phyloP scores from a whole-genome alignment of 2,329 filamentous ascomycete species.

The Nothophoma quercina region DNA sequence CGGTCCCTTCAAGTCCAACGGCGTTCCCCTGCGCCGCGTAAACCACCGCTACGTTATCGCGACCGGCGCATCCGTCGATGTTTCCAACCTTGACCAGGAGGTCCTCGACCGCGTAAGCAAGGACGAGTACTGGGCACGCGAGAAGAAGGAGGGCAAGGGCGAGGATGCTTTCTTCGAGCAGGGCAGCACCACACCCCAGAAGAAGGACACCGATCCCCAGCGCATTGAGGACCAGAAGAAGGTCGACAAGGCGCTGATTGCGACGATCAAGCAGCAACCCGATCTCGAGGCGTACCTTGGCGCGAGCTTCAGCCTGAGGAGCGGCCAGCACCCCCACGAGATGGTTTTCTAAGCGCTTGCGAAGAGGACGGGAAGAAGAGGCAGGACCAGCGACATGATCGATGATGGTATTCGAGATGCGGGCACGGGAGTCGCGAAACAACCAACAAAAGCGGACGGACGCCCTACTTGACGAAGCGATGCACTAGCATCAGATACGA shows the following conservation, averaged over 20 bases:
- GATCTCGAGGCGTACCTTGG: conserved; percentile 90
- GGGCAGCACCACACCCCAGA: conserved; percentile 81
- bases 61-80: conserved; percentile 82
- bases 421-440: conserved; percentile 11
- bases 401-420: conserved; percentile 18
- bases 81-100: conserved; percentile 77
- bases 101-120: conserved; percentile 77
- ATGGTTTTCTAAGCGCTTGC: conserved; percentile 80
- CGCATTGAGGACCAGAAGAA: conserved; percentile 97
- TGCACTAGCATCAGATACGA: conserved; percentile 13
- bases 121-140: conserved; percentile 92
- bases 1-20: conserved; percentile 99
- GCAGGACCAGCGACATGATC: conserved; percentile 8
- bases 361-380: background rate
- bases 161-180: conserved; percentile 99
- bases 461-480: conserved; percentile 13
- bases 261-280: conserved; percentile 96
- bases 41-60: conserved; percentile 94
- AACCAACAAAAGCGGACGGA: conserved; percentile 13
- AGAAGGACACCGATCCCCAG: conserved; percentile 92
- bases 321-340: conserved; percentile 98
- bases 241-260: conserved; percentile 92
- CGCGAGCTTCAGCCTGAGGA: conserved; percentile 95
- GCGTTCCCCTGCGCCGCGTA: conserved; percentile 91
- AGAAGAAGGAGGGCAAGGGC: conserved; percentile 90